Conservation (phyloP, 345 rosid genomes). For the Aquilaria malaccensis region DNA sequence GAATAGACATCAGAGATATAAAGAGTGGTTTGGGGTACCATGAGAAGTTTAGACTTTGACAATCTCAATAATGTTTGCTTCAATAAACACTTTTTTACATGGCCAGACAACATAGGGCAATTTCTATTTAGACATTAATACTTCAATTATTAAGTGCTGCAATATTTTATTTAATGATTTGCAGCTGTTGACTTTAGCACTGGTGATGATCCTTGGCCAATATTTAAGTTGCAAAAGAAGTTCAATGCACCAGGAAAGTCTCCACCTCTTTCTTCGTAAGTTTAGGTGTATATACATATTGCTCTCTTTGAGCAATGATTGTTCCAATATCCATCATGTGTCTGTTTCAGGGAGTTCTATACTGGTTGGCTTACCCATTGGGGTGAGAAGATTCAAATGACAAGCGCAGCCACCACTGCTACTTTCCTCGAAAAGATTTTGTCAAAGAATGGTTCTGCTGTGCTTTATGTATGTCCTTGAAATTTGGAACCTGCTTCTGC, state of each 20-base stretch:
- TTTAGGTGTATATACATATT: constrained; percentile 3
- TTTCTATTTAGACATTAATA: too few species aligned
- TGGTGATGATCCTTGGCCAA: constrained; percentile 79
- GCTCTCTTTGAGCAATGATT: background rate
- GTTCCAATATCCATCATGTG: constrained; percentile 11
- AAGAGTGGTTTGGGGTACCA: too few species aligned
- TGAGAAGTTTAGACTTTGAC: too few species aligned
- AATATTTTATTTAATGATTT: constrained; percentile 11
- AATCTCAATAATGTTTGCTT: too few species aligned
- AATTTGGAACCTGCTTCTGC: constrained; percentile 6
- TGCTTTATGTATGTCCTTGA: constrained; percentile 67
- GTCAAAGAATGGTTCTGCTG: constrained; percentile 80
- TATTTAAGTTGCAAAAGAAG: constrained; percentile 75
- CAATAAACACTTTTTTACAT: too few species aligned
- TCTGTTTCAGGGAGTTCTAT: constrained; percentile 70
- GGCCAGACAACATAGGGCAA: too few species aligned
- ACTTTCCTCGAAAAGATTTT: constrained; percentile 63
- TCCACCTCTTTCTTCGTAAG: constrained; percentile 89
- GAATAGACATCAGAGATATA: too few species aligned
- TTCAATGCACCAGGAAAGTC: constrained; percentile 91
- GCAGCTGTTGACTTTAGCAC: constrained; percentile 90
- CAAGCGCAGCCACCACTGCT: constrained; percentile 64
- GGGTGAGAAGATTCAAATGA: constrained; percentile 73
- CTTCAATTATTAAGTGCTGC: background rate
- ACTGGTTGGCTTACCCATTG: constrained; percentile 99